A percentile compares a stretch with the other conserved stretches of the same genome.
These are phyloP conservation scores for Salvia miltiorrhiza DNA, from an alignment of 257 asterid species.

Conservation along the genomic window DNA sequence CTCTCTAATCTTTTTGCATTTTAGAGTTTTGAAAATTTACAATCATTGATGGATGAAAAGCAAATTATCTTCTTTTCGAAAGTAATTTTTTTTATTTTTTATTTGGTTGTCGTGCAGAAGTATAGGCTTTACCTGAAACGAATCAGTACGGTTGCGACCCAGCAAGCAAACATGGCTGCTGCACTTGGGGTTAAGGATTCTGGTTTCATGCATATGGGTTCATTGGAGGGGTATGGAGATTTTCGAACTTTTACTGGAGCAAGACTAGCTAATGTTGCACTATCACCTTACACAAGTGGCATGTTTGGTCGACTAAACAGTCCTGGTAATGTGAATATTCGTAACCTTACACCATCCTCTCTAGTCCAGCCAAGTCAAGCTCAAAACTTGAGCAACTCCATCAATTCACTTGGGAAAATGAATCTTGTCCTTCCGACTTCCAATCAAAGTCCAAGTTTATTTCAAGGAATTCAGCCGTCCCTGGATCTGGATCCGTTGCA, in stretches of 20 bases:
- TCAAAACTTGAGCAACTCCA: slow-evolving; percentile 47
- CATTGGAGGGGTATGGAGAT: slow-evolving; percentile 67
- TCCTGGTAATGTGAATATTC: slow-evolving; percentile 50
- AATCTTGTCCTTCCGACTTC: slow-evolving; percentile 39
- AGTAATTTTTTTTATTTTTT: background rate
- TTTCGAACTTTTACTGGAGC: slow-evolving; percentile 47
- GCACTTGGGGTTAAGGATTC: slow-evolving; percentile 73
- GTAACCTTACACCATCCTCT: slow-evolving; percentile 38
- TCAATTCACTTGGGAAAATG: slow-evolving; percentile 42
- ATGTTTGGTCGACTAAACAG: slow-evolving; percentile 75
- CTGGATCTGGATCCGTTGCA: slow-evolving; percentile 60
- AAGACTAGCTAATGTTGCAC: slow-evolving; percentile 42
- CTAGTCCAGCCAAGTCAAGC: slow-evolving; percentile 51
- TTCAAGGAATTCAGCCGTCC: slow-evolving; percentile 56
- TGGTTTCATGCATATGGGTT: slow-evolving; percentile 55
- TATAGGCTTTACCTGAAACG: slow-evolving; percentile 81
- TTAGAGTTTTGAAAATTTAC: background rate
- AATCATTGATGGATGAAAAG: background rate
- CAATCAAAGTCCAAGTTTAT: slow-evolving; percentile 38
- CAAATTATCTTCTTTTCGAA: background rate
- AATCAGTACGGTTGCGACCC: slow-evolving; percentile 59
- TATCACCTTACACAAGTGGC: slow-evolving; percentile 51
- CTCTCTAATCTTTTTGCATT: background rate
- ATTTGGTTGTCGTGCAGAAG: slow-evolving; percentile 50
- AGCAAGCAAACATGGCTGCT: slow-evolving; percentile 77